Conservation (phyloP, 2,329 filamentous ascomycete species). For the Truncatella angustata region DNA sequence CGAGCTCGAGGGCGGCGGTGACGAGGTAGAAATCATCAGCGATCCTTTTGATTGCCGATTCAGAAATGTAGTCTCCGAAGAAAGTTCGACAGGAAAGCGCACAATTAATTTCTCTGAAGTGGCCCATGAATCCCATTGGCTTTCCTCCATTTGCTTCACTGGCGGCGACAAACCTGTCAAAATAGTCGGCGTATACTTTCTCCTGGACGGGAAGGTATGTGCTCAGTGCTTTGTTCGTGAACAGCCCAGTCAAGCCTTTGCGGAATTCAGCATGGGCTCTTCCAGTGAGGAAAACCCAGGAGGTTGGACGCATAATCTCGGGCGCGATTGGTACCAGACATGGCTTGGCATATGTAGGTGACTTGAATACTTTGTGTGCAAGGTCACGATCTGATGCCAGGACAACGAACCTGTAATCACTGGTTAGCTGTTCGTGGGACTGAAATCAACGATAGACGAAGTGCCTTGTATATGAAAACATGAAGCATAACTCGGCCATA, state of each 20-base stretch:
- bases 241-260: slow-evolving; percentile 71
- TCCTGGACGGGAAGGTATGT: slow-evolving; percentile 73
- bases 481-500: too few relatives aligned
- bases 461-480: too few relatives aligned
- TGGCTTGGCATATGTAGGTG: slow-evolving; percentile 70
- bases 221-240: slow-evolving; percentile 69
- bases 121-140: slow-evolving; percentile 66
- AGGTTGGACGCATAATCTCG: slow-evolving; percentile 68
- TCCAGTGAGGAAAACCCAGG: slow-evolving; percentile 80
- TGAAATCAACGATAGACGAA: too few relatives aligned
- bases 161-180: slow-evolving; percentile 62
- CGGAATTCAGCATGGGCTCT: slow-evolving; percentile 76
- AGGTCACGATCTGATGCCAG: slow-evolving; percentile 76
- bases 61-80: slow-evolving; percentile 75
- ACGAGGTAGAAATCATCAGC: slow-evolving; percentile 77
- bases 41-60: slow-evolving; percentile 69
- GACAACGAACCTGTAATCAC: slow-evolving; percentile 75
- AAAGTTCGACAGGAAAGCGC: slow-evolving; percentile 77
- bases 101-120: slow-evolving; percentile 76
- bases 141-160: slow-evolving; percentile 51
- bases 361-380: slow-evolving; percentile 81
- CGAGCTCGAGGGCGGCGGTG: slow-evolving; percentile 74
- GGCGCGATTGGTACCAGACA: slow-evolving; percentile 75
- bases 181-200: slow-evolving; percentile 70
- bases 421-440: too few relatives aligned